Percentiles rank a stretch among this genome's conserved stretches.
These are phyloP conservation scores for Gossypium davidsonii DNA, from an alignment of 441 rosid species.

Conservation along the genomic window DNA sequence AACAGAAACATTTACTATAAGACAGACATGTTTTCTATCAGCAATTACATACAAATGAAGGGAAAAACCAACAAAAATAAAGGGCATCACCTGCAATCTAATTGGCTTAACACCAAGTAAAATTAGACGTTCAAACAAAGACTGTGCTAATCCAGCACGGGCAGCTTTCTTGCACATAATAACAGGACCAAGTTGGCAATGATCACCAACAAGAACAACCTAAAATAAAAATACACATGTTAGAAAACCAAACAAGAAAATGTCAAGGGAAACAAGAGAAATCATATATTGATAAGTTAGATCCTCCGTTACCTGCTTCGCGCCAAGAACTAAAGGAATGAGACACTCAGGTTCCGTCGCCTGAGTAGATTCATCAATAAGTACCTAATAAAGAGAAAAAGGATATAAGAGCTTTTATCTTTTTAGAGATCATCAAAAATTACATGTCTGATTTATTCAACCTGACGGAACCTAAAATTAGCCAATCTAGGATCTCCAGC, in stretches of 20 bases:
- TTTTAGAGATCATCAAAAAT: neutral
- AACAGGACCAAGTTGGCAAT: slow-evolving; percentile 99
- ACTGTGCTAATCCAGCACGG: slow-evolving; percentile 98
- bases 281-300: neutral
- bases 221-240: slow-evolving; percentile 25
- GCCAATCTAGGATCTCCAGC: slow-evolving; percentile 97
- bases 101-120: slow-evolving; percentile 96
- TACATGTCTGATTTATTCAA: slow-evolving; percentile 19
- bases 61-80: neutral
- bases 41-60: neutral
- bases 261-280: neutral
- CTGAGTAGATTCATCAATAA: slow-evolving; percentile 98
- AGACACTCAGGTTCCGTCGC: slow-evolving; percentile 99
- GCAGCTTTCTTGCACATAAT: slow-evolving; percentile 99
- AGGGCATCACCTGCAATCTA: slow-evolving; percentile 77
- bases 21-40: neutral
- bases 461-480: slow-evolving; percentile 99
- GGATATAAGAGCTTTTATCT: slow-evolving; percentile 22
- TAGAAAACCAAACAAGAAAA: slow-evolving; percentile 15
- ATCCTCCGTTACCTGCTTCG: slow-evolving; percentile 62
- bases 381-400: slow-evolving; percentile 51
- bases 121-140: slow-evolving; percentile 96
- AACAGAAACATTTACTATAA: neutral
- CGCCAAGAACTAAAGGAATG: slow-evolving; percentile 97
- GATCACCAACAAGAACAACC: slow-evolving; percentile 98